Base-by-base conservation (phyloP, 2,329 filamentous ascomycete species). In the Monosporascus sp. region DNA sequence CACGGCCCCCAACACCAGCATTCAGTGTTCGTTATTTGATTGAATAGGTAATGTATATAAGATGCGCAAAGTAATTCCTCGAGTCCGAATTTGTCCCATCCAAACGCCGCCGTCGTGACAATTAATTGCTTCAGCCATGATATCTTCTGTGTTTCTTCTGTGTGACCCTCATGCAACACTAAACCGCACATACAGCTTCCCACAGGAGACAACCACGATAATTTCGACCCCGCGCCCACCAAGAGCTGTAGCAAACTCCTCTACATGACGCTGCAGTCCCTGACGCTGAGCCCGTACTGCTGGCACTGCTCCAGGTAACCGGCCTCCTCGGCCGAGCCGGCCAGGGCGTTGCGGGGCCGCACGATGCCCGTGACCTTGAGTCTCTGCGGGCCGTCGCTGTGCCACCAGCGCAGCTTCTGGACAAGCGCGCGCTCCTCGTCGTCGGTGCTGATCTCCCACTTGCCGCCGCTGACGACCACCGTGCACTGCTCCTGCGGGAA, bases 331-430 rank as follows among this genome's bases (percentile, higher is more conserved):
- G 83, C 83, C 3, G 79, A 79, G 2, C 80, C 83, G 44, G 78
- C 72, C 3, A 74, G 73, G 50, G 74, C 72, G 60, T 81, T 85
- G 60, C 82, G 78, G 60, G 77, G 86, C 62, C 87, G 81, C 62
- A 88, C 83, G 20, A 89, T 73, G 0, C 94, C 94, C 20, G 81
- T 85, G 8, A 97, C 79, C 57, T 81, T 88, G 51, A 99, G 77
- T 48, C 75, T 85, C 72, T 97, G 93, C 60, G 91, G 84, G 2
- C 93, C 94, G 52, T 87, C 86, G 1, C 83, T 83, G 72, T 99
- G 92, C 92, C 93, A 97, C 94, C 94, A 99, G 62, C 83, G 83
- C 58, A 99, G 73, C 58, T 81, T 81, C 73, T 97, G 93, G 55
- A 90, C 76, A 60, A 83, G 74, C 5, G 83, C 83, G 0, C 82